A percentile compares a stretch with the other conserved stretches of the same genome.
Evolutionary conservation across 2,329 filamentous ascomycete genomes (phyloP).

Genomic region (Sporothrix globosa): DNA sequence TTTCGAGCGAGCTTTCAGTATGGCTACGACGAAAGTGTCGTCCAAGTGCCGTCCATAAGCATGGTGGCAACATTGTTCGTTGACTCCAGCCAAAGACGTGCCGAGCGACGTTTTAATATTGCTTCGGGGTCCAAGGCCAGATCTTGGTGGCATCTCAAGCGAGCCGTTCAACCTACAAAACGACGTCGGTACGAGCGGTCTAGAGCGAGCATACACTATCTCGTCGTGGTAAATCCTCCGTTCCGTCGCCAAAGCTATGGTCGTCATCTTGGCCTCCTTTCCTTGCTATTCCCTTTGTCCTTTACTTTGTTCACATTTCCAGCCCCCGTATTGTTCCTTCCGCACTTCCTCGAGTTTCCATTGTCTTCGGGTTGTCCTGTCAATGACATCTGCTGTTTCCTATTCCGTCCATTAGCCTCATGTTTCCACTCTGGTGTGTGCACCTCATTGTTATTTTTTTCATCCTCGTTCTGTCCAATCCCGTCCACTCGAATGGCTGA

Average conservation of each 20-base stretch:
- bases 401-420: neutral
- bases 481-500: neutral
- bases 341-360: neutral
- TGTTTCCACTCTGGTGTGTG: neutral
- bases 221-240: neutral
- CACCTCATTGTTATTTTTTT: neutral
- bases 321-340: neutral
- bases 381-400: neutral
- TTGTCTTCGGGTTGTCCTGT: neutral
- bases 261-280: neutral
- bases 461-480: neutral
- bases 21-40: neutral
- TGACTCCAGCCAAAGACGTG: too few relatives aligned
- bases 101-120: neutral
- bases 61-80: too few relatives aligned
- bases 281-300: neutral
- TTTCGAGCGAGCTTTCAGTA: constrained; percentile 2
- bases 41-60: too few relatives aligned
- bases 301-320: neutral
- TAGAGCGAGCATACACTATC: neutral
- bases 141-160: neutral
- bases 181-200: neutral
- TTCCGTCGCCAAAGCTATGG: neutral
- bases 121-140: neutral
- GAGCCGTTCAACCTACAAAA: too few relatives aligned